Evolutionary conservation across 257 asterid genomes (phyloP).

Genomic region (Petunia secreta): DNA sequence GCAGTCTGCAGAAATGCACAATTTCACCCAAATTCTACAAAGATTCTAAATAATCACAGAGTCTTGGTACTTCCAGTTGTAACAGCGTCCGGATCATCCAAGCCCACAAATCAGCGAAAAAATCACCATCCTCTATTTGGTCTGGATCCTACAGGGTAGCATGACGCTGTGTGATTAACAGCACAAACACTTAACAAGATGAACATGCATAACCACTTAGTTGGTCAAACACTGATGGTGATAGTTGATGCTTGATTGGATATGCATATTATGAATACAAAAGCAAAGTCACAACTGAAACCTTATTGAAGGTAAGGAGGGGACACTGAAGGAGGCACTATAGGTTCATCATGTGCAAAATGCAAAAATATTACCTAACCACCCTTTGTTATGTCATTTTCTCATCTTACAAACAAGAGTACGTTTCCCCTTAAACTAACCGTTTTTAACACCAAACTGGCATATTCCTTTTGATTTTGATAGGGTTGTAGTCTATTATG

Average conservation of each 20-base stretch:
- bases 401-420: constrained; percentile 1
- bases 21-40: constrained; percentile 4
- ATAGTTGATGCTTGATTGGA: constrained; percentile 9
- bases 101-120: neutral
- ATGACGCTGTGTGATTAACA: constrained; percentile 3
- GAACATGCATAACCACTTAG: neutral
- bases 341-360: constrained; percentile 12
- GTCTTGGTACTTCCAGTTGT: neutral
- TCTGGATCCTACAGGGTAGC: constrained; percentile 16
- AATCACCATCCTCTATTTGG: constrained; percentile 22
- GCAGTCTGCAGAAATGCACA: neutral
- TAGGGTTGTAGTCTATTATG: constrained; percentile 9
- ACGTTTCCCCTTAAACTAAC: neutral
- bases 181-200: neutral
- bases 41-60: constrained; percentile 9
- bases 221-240: neutral
- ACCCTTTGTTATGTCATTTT: neutral
- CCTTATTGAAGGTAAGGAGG: constrained; percentile 19
- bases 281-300: neutral
- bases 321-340: neutral
- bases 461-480: constrained; percentile 3
- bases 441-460: neutral
- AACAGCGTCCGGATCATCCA: neutral
- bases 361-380: constrained; percentile 1
- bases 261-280: neutral